Evolutionary conservation across 768 basidiomycete species (phyloP).

Genomic region (Phaeotremella fagi): DNA sequence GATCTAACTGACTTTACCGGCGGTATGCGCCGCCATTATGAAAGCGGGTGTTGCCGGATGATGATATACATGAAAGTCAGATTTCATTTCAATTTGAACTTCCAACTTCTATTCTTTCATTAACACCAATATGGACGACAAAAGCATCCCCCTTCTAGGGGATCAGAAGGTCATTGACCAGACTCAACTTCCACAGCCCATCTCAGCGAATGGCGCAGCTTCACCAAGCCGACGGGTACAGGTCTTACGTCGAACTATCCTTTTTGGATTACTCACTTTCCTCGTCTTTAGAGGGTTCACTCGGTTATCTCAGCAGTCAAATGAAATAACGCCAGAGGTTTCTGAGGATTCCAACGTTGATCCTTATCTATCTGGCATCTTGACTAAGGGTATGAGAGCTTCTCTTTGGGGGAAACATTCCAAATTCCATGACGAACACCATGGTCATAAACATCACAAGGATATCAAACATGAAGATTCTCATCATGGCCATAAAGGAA

Average conservation of each 20-base stretch:
- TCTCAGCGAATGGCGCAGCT: neutral
- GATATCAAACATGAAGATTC: constrained; percentile 1
- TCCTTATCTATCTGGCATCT: constrained; percentile 13
- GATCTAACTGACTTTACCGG: no score
- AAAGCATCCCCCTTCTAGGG: neutral
- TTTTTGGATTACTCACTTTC: constrained; percentile 6
- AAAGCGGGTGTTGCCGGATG: no score
- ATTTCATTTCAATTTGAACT: no score
- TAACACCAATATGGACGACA: neutral
- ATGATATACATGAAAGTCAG: no score
- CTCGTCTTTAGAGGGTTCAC: neutral
- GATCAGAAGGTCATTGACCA: neutral
- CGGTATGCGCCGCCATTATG: no score
- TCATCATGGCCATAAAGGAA: constrained; percentile 14
- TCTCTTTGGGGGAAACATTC: constrained; percentile 3
- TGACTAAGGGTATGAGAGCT: constrained; percentile 14
- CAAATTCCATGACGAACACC: constrained; percentile 5
- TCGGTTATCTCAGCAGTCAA: neutral
- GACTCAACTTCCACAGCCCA: constrained; percentile 2
- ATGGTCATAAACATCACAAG: constrained; percentile 3
- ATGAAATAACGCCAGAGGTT: neutral
- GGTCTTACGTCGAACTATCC: constrained; percentile 1
- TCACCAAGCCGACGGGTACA: neutral
- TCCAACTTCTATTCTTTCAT: no score
- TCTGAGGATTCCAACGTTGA: neutral